Evolutionary conservation across 2,329 filamentous ascomycete species (phyloP), one percentile per base, ranked within the genome.

Genomic region (Colletotrichum liriopes): DNA sequence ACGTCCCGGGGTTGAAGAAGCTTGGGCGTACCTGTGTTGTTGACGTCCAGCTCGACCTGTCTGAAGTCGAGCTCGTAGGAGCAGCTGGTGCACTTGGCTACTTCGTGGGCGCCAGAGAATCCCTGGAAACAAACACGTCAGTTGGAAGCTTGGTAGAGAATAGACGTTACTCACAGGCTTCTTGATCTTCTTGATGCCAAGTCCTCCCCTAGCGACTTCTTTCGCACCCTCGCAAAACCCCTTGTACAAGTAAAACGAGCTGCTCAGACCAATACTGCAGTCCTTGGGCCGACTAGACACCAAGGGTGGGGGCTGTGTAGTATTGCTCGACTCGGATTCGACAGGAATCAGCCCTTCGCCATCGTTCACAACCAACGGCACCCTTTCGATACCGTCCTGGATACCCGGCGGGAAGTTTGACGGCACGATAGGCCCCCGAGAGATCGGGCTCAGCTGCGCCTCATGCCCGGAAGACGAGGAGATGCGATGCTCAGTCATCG

Each of bases 221-320:
- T 84, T 85, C 8, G 88, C 88, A 1, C 88, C 88, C 26, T 86
- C 83, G 54, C 88, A 90, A 74, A 90, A 89, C 1, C 87, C 88
- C 66, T 87, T 89, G 47, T 86, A 80, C 12, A 85, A 79, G 61
- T 87, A 85, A 73, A 89, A 89, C 0, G 88, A 89, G 74, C 87
- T 88, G 45, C 60, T 75, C 0, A 80, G 77, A 2, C 79, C 83
- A 45, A 90, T 87, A 7, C 75, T 82, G 74, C 83, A 86, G 56
- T 86, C 84, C 14, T 76, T 64, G 76, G 75, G 45, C 70, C 64
- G 39, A 73, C 72, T 37, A 32, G 49, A 6, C 12, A 77, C 75
- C 65, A 51, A 35, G 56, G 75, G 11, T 72, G 74, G 16, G 8
- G 45, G 49, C 73, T 74, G 12, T 58, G 69, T 20, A 14, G 63